Evolutionary conservation across 2,329 filamentous ascomycete genomes (phyloP), one percentile per base, ranked within the genome.

Genomic region (Fusarium abutilonis): DNA sequence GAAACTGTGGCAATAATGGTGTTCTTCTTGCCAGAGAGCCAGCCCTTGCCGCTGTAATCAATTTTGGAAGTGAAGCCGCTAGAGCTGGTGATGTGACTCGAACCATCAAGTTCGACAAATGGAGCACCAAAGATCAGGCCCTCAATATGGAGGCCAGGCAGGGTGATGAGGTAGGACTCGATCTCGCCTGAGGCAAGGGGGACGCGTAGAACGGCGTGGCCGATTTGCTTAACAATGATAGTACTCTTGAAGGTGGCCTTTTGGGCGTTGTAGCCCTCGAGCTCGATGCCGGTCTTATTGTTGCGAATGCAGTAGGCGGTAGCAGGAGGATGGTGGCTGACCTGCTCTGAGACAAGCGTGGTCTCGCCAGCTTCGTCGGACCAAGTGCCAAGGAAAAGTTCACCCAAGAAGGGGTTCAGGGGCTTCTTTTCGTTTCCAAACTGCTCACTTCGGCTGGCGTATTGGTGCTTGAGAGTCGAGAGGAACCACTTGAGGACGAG

Each of bases 401-500:
- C 94, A 53, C 94, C 94, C 32, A 99, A 79, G 79, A 99, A 98
- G 0, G 95, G 95, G 74, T 99, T 98, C 57, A 99, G 80, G 3
- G 94, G 94, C 82, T 98, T 99, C 87, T 98, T 98, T 82, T 97
- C 94, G 72, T 92, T 95, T 45, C 92, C 93, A 64, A 83, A 88
- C 69, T 87, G 80, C 68, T 97, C 93, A 73, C 91, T 96, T 56
- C 85, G 83, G 71, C 82, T 86, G 55, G 86, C 85, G 71, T 89
- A 88, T 75, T 96, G 92, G 77, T 96, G 92, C 80, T 95, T 96
- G 48, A 98, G 82, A 4, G 93, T 97, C 72, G 88, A 93, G 52
- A 98, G 79, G 79, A 97, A 98, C 94, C 94, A 98, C 77, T 94
- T 96, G 70, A 97, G 81, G n/a, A 98, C 94, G 31, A 94, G 82